phyloP scores from a whole-genome alignment of 108 stramenopile species.

The Poteriospumella lacustris region DNA sequence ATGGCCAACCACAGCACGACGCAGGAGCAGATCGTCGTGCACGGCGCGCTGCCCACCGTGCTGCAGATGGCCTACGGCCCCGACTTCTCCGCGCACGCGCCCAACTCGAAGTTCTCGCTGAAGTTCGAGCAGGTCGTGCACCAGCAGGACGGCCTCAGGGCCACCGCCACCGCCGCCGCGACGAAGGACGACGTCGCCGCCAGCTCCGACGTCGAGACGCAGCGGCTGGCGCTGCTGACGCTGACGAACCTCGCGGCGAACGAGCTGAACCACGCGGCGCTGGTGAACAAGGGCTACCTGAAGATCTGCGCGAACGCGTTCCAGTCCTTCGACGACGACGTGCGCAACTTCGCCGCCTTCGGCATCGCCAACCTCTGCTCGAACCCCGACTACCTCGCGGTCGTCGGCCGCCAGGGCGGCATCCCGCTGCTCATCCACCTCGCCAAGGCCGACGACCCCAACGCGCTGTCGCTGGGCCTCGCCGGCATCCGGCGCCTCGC shows the following conservation, averaged over 20 bases:
- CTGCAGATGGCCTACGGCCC: constrained; percentile 18
- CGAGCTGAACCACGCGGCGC: constrained; percentile 55
- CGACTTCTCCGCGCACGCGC: neutral
- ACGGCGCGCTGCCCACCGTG: constrained; percentile 55
- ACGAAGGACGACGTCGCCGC: neutral
- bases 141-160: too few relatives aligned
- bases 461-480: constrained; percentile 60
- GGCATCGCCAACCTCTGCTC: constrained; percentile 64
- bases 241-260: constrained; percentile 66
- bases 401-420: constrained; percentile 58
- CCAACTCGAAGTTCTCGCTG: neutral
- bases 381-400: constrained; percentile 55
- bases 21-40: constrained; percentile 66
- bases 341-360: constrained; percentile 57
- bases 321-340: constrained; percentile 28
- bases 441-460: constrained; percentile 50
- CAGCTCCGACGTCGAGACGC: constrained; percentile 39
- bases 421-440: constrained; percentile 54
- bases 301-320: constrained; percentile 27
- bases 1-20: constrained; percentile 60
- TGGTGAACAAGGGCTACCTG: constrained; percentile 55
- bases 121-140: neutral
- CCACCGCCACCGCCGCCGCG: neutral
- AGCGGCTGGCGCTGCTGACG: constrained; percentile 60
- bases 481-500: constrained; percentile 64